phyloP scores from a whole-genome alignment of 2,329 filamentous ascomycete species.

The Clonostachys byssicola region DNA sequence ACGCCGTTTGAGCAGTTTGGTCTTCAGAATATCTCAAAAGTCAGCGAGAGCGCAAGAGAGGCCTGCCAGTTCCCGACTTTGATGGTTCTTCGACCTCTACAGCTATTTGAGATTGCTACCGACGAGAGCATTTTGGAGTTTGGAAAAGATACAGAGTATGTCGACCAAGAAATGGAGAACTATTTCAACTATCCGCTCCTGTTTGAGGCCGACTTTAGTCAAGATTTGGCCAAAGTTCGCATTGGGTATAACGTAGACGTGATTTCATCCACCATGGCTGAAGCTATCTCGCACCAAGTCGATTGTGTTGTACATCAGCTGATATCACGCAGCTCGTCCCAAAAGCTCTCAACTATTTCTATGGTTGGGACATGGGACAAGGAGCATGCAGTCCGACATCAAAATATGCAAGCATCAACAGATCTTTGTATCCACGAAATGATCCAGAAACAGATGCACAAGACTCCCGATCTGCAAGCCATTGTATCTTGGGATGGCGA shows the following conservation, averaged over 20 bases:
- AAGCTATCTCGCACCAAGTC: neutral
- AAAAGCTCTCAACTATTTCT: neutral
- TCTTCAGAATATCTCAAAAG: constrained; percentile 14
- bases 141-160: neutral
- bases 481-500: neutral
- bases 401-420: neutral
- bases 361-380: neutral
- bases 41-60: neutral
- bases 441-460: constrained; percentile 21
- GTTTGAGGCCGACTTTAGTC: neutral
- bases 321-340: neutral
- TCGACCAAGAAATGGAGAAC: neutral
- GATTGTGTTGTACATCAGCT: neutral
- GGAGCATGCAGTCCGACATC: neutral
- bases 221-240: neutral
- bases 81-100: neutral
- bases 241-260: constrained; percentile 1
- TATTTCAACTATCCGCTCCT: constrained; percentile 6
- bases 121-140: neutral
- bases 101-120: neutral
- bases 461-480: neutral
- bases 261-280: neutral
- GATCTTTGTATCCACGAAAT: neutral
- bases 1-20: constrained; percentile 9
- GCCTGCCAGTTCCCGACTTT: neutral